Evolutionary conservation across 2,329 filamentous ascomycete genomes (phyloP), one percentile per base, ranked within the genome.

Genomic region (Diaporthe batatas): DNA sequence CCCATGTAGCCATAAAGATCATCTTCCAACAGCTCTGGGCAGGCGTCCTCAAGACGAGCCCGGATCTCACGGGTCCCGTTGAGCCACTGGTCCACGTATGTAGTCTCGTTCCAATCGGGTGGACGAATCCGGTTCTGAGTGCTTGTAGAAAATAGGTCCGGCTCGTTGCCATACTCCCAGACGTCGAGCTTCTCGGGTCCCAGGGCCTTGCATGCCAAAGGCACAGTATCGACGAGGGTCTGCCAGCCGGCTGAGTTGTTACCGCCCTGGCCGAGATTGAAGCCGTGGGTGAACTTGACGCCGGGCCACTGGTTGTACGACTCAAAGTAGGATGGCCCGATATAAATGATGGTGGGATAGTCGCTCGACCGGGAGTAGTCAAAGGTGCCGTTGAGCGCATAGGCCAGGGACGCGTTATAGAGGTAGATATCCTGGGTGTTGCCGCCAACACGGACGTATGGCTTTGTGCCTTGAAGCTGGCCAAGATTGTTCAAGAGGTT

Each of bases 81-180:
- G 16, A 88, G 80, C 89, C 89, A 92, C 77, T 92, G 87, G 7
- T 79, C 75, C 2, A 91, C 88, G 76, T 89, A 92, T 42, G 83
- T 82, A 21, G 79, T 80, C 77, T 91, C 90, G 70, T 85, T 86
- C 85, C 88, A 92, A 36, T 77, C 81, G 0, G 82, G 36, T 0
- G 89, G 86, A n/a, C 90, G 81, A 25, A 89, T 85, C 0, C 84
- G 81, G 0, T 86, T 85, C 75, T 89, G 87, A 3, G 85, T 79
- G 25, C 86, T 87, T 1, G 84, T 86, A 23, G 86, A 85, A 79
- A 82, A 92, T 10, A 91, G 80, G 78, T 92, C 90, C 0, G 89
- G 89, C 79, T 92, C 90, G 76, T 92, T 92, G 51, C 91, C 90
- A 75, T 91, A 88, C 77, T 91, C 89, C 88, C 88, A 92, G 74